Evolutionary conservation across 805 yeast species (phyloP).

Genomic region (Saccharomycopsis sp.): DNA sequence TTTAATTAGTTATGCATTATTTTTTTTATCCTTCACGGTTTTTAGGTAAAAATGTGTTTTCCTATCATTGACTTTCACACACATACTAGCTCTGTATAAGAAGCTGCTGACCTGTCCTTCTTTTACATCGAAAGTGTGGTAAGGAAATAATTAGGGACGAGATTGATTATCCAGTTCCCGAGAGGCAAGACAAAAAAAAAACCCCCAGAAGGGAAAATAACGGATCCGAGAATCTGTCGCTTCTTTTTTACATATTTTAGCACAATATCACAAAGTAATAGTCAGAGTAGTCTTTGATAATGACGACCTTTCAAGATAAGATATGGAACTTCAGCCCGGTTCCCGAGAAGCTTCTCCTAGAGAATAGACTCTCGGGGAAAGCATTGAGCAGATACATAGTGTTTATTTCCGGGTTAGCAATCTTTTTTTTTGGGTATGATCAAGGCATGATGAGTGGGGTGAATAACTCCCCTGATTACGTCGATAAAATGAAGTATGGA

Average conservation of each 20-base stretch:
- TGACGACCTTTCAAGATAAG: not conserved
- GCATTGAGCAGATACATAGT: conserved; percentile 42
- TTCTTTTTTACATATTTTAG: too few species aligned
- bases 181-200: not conserved
- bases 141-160: too few species aligned
- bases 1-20: not conserved
- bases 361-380: conserved; percentile 34
- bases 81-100: not conserved
- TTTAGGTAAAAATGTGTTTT: not conserved
- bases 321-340: not conserved
- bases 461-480: conserved; percentile 42
- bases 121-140: not conserved
- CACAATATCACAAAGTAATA: too few species aligned
- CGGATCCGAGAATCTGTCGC: not conserved
- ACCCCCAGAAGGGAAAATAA: not conserved
- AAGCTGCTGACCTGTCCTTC: not conserved
- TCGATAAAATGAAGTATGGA: conserved; percentile 59
- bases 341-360: conserved; percentile 3
- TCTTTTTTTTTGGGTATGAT: conserved; percentile 66
- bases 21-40: not conserved
- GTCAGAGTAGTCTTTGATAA: not conserved
- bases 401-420: conserved; percentile 54
- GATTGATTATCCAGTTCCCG: too few species aligned
- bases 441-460: conserved; percentile 71
- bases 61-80: not conserved